A percentile compares a stretch with the other conserved stretches of the same genome.
These are phyloP conservation scores for Biscogniauxia mediterranea DNA, from an alignment of 2,329 filamentous ascomycete species.

Conservation along the genomic window DNA sequence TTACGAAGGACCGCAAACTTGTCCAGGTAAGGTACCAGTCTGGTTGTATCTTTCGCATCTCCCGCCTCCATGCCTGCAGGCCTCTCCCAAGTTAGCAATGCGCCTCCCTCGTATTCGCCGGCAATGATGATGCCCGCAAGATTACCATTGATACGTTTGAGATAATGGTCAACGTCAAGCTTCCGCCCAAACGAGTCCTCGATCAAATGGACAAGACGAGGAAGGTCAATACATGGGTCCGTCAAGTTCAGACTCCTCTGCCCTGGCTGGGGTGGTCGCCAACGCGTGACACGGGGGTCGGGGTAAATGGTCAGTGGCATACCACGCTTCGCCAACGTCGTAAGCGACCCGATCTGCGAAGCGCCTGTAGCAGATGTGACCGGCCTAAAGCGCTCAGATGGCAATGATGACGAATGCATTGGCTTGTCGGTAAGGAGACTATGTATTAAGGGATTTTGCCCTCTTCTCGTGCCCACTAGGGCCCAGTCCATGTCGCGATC, in stretches of 20 bases:
- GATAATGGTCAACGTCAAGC: conserved; percentile 79
- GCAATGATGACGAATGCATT: conserved; percentile 85
- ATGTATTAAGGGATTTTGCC: conserved; percentile 84
- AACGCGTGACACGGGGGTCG: conserved; percentile 61
- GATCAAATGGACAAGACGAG: conserved; percentile 80
- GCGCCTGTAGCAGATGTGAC: conserved; percentile 36
- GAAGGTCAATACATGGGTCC: conserved; percentile 78
- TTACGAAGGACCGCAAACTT: conserved; percentile 93
- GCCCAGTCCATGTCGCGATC: conserved; percentile 54
- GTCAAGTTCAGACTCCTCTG: conserved; percentile 66
- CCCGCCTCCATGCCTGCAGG: conserved; percentile 60
- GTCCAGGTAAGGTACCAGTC: conserved; percentile 89
- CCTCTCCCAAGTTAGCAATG: conserved; percentile 90
- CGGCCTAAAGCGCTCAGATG: conserved; percentile 61
- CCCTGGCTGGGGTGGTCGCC: conserved; percentile 64
- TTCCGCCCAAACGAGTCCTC: conserved; percentile 89
- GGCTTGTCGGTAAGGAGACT: conserved; percentile 96
- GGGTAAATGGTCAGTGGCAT: conserved; percentile 87
- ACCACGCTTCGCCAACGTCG: conserved; percentile 86
- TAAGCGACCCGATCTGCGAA: conserved; percentile 42
- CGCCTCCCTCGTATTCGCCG: conserved; percentile 93
- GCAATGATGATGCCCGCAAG: conserved; percentile 92
- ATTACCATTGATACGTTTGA: conserved; percentile 74
- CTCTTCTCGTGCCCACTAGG: conserved; percentile 48
- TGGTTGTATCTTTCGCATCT: conserved; percentile 51